Conservation (phyloP, 306 rosid species). For the Pterocarpus macrocarpus region DNA sequence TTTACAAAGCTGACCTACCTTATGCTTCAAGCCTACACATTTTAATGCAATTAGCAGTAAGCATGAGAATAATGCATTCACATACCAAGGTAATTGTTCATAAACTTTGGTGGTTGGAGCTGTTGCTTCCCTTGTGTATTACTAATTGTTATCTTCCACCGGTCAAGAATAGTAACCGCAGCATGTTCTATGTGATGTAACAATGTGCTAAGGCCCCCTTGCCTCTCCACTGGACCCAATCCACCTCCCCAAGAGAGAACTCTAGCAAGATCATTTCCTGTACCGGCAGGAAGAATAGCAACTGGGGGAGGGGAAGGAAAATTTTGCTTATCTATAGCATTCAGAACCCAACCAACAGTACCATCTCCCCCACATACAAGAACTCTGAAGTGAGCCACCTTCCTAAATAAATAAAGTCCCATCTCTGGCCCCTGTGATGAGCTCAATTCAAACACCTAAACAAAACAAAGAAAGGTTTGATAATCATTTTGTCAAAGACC, state of each 20-base stretch:
- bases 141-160: slow-evolving; percentile 87
- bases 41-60: slow-evolving; percentile 35
- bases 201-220: slow-evolving; percentile 95
- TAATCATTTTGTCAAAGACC: slow-evolving; percentile 34
- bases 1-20: slow-evolving; percentile 34
- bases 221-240: slow-evolving; percentile 97
- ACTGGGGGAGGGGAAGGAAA: slow-evolving; percentile 98
- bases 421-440: slow-evolving; percentile 89
- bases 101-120: slow-evolving; percentile 71
- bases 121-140: slow-evolving; percentile 79
- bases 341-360: slow-evolving; percentile 96
- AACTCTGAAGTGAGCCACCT: slow-evolving; percentile 94
- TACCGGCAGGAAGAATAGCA: slow-evolving; percentile 98
- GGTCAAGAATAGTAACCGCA: slow-evolving; percentile 96
- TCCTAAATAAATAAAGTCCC: slow-evolving; percentile 91
- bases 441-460: slow-evolving; percentile 92
- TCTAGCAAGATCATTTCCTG: slow-evolving; percentile 98
- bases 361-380: slow-evolving; percentile 99
- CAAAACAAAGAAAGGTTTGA: slow-evolving; percentile 41
- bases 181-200: slow-evolving; percentile 92
- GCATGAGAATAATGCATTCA: slow-evolving; percentile 29
- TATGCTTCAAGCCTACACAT: slow-evolving; percentile 25
- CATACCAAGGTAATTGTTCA: slow-evolving; percentile 98
- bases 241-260: slow-evolving; percentile 99
- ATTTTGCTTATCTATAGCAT: slow-evolving; percentile 92